phyloP scores from a whole-genome alignment of 345 rosid genomes.

The Theobroma cacao region DNA sequence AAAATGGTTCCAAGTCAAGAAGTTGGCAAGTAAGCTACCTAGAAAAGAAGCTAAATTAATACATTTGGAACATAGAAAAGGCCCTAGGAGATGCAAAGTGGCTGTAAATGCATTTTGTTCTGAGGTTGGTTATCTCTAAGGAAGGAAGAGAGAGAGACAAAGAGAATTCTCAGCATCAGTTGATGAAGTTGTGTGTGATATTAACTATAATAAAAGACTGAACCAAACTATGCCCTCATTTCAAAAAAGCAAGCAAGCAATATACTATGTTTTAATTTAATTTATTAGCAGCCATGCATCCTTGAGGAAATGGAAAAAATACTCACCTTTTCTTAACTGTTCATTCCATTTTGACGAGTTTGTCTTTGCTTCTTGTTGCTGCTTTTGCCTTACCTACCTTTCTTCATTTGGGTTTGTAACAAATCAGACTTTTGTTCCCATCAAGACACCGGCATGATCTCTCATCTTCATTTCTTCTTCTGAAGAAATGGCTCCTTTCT shows the following conservation, averaged over 20 bases:
- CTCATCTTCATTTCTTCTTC: too few species aligned
- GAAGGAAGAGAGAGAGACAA: neutral
- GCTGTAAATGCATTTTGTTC: neutral
- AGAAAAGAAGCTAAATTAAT: neutral
- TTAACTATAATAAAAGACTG: neutral
- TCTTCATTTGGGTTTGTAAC: neutral
- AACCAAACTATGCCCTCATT: neutral
- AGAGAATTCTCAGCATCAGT: neutral
- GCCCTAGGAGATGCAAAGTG: neutral
- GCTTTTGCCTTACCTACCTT: neutral
- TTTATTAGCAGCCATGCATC: neutral
- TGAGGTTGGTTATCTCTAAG: neutral
- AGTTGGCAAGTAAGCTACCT: neutral
- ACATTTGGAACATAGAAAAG: neutral
- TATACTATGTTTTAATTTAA: neutral
- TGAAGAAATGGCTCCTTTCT: neutral
- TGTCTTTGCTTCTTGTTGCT: neutral
- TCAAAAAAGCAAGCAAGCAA: neutral
- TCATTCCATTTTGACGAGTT: neutral
- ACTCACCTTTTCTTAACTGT: neutral
- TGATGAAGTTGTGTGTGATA: neutral
- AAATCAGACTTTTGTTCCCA: neutral
- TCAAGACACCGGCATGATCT: neutral
- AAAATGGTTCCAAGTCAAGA: neutral
- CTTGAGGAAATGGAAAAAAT: neutral